phyloP scores from a whole-genome alignment of 2,329 filamentous ascomycete genomes.

The Diaporthe eres region DNA sequence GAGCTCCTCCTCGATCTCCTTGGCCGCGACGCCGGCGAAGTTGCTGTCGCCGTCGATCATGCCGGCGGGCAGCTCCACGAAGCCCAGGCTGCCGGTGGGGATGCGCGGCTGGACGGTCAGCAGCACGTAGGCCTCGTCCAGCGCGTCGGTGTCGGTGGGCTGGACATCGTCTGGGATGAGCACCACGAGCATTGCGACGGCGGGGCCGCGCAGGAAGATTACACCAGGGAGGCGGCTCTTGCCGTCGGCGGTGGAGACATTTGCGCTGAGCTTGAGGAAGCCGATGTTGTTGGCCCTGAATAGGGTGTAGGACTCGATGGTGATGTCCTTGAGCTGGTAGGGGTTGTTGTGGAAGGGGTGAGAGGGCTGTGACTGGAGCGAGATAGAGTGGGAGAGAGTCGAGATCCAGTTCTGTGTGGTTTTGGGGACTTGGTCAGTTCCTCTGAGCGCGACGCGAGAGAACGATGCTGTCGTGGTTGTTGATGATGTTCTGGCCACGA shows the following conservation, averaged over 20 bases:
- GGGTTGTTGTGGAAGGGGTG: slow-evolving; percentile 69
- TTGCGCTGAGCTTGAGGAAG: slow-evolving; percentile 69
- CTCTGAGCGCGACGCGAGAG: slow-evolving; percentile 7
- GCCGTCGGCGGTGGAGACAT: slow-evolving; percentile 61
- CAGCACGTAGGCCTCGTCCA: slow-evolving; percentile 67
- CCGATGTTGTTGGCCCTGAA: slow-evolving; percentile 63
- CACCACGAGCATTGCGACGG: slow-evolving; percentile 72
- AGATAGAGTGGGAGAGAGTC: slow-evolving; percentile 62
- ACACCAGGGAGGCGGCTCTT: slow-evolving; percentile 65
- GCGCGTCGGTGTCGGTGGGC: slow-evolving; percentile 43
- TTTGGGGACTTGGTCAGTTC: slow-evolving; percentile 16
- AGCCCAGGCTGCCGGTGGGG: slow-evolving; percentile 67
- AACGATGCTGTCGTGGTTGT: not conserved
- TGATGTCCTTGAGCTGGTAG: slow-evolving; percentile 65
- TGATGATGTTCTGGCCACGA: not conserved
- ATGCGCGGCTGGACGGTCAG: slow-evolving; percentile 73
- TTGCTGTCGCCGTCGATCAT: slow-evolving; percentile 72
- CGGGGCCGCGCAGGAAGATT: slow-evolving; percentile 71
- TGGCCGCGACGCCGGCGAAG: slow-evolving; percentile 71
- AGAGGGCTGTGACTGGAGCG: slow-evolving; percentile 56
- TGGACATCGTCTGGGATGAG: slow-evolving; percentile 65
- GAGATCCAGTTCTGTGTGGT: slow-evolving; percentile 62
- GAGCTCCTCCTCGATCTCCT: slow-evolving; percentile 73
- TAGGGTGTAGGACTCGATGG: slow-evolving; percentile 67
- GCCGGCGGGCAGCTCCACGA: slow-evolving; percentile 72